These are phyloP conservation scores for Penicillium olsonii DNA, from an alignment of 2,329 filamentous ascomycete genomes.

Conservation along the genomic window DNA sequence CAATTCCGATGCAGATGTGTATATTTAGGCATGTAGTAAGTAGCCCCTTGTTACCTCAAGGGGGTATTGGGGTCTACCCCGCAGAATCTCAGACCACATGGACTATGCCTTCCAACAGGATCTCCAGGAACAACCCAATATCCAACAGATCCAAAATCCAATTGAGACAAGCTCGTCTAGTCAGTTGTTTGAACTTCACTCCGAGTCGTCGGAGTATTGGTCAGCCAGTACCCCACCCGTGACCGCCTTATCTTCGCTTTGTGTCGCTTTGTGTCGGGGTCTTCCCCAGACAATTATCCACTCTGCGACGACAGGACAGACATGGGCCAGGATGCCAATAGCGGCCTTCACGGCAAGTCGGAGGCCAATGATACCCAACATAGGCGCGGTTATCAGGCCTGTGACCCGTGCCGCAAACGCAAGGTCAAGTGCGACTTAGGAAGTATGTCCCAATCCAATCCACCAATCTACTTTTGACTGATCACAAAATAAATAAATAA, in stretches of 20 bases:
- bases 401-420: slow-evolving; percentile 51
- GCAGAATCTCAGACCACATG: slow-evolving; percentile 28
- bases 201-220: slow-evolving; percentile 15
- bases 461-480: slow-evolving; percentile 17
- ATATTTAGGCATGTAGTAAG: background rate
- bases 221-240: slow-evolving; percentile 28
- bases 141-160: background rate
- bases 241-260: slow-evolving; percentile 44
- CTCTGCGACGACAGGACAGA: slow-evolving; percentile 15
- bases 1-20: too few relatives aligned
- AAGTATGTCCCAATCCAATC: slow-evolving; percentile 35
- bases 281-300: slow-evolving; percentile 27
- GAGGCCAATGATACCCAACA: slow-evolving; percentile 40
- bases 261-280: slow-evolving; percentile 34
- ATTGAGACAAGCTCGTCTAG: background rate
- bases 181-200: background rate
- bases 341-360: slow-evolving; percentile 28
- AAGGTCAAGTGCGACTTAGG: slow-evolving; percentile 53
- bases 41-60: background rate
- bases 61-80: slow-evolving; percentile 27
- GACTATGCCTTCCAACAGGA: slow-evolving; percentile 13
- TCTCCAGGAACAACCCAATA: background rate
- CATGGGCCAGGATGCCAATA: slow-evolving; percentile 26
- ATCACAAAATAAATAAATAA: slow-evolving; percentile 10
- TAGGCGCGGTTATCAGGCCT: slow-evolving; percentile 52